Percentiles rank a stretch among this genome's conserved stretches.
Conservation (phyloP, 179 eudicot genomes). For the Pouteria campechiana region DNA sequence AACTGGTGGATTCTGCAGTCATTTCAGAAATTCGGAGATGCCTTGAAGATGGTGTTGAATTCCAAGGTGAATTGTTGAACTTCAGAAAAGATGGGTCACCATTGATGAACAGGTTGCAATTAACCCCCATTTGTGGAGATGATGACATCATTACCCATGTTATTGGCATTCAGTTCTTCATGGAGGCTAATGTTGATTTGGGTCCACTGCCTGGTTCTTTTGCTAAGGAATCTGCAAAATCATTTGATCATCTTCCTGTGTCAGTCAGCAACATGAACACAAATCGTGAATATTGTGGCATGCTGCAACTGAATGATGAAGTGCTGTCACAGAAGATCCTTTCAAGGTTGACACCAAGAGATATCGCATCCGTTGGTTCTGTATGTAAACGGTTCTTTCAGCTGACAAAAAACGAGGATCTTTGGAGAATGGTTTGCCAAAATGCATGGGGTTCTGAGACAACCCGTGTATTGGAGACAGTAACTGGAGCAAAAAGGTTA, state of each 20-base stretch:
- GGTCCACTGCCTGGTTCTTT: conserved; percentile 64
- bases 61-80: conserved; percentile 81
- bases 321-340: conserved; percentile 66
- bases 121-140: conserved; percentile 84
- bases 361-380: conserved; percentile 82
- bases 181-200: conserved; percentile 63
- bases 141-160: conserved; percentile 73
- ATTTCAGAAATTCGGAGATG: conserved; percentile 90
- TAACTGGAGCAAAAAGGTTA: conserved; percentile 82
- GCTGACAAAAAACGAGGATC: conserved; percentile 68
- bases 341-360: conserved; percentile 72
- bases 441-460: conserved; percentile 97
- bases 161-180: conserved; percentile 74
- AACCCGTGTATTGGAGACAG: conserved; percentile 68
- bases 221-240: conserved; percentile 34
- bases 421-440: conserved; percentile 92
- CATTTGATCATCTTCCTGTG: conserved; percentile 29
- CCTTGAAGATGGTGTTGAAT: conserved; percentile 69
- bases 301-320: conserved; percentile 74
- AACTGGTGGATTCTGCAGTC: conserved; percentile 63
- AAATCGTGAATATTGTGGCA: conserved; percentile 52
- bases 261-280: conserved; percentile 25
- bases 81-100: conserved; percentile 93
- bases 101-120: conserved; percentile 66
- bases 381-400: conserved; percentile 64